These are phyloP conservation scores for Tetrahymena borealis DNA, from an alignment of 73 alveolate genomes.

Conservation along the genomic window DNA sequence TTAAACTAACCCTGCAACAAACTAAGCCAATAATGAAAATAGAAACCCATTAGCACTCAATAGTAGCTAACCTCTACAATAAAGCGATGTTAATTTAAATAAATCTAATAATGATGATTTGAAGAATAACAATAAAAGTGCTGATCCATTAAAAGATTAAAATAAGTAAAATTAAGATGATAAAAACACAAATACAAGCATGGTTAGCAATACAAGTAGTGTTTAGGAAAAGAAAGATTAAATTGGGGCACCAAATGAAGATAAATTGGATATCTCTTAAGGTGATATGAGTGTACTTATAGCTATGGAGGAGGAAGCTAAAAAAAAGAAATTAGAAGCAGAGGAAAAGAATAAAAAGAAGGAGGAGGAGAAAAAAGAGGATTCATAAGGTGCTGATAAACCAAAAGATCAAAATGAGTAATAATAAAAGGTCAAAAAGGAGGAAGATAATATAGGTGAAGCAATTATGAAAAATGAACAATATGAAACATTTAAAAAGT, in stretches of 20 bases:
- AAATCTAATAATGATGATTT: not conserved
- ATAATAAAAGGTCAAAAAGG: not conserved
- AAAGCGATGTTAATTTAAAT: not conserved
- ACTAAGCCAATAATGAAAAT: not conserved
- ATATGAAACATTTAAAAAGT: not conserved
- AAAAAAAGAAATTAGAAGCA: not conserved
- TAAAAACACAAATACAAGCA: not conserved
- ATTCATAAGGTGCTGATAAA: not conserved
- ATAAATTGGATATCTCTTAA: not conserved
- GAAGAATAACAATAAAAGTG: no score
- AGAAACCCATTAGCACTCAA: not conserved
- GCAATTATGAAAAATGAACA: not conserved
- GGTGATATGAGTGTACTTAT: not conserved
- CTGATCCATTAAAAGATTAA: no score
- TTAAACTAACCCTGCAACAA: not conserved
- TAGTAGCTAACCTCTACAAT: not conserved
- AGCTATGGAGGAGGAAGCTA: not conserved
- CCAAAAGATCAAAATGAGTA: not conserved
- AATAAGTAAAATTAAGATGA: no score
- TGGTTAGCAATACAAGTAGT: not conserved
- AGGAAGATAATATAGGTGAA: not conserved
- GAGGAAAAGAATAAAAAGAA: not conserved
- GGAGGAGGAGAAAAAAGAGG: not conserved
- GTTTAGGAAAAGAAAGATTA: not conserved
- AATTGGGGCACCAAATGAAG: not conserved